Evolutionary conservation across 1,139 yeast species (phyloP).

Genomic region (Yamadazyma atmosphaerica): DNA sequence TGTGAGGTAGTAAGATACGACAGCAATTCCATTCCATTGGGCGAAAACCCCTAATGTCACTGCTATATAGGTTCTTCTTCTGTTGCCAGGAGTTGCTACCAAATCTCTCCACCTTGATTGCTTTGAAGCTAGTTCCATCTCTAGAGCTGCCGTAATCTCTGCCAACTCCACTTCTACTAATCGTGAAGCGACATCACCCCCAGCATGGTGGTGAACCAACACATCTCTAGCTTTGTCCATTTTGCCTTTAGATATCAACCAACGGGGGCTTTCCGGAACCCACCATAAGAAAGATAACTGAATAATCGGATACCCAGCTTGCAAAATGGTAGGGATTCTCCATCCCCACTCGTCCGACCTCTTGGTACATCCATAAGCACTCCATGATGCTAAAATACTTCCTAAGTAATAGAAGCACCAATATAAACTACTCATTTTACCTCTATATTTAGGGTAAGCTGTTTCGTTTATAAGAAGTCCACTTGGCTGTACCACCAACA

Average conservation of each 20-base stretch:
- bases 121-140: slow-evolving; percentile 11
- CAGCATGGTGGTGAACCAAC: slow-evolving; percentile 23
- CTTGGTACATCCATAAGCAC: slow-evolving; percentile 56
- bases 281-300: slow-evolving; percentile 31
- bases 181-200: slow-evolving; percentile 15
- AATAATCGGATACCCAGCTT: slow-evolving; percentile 49
- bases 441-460: slow-evolving; percentile 58
- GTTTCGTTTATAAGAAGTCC: slow-evolving; percentile 61
- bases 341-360: slow-evolving; percentile 49
- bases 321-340: slow-evolving; percentile 39
- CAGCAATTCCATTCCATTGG: slow-evolving; percentile 20
- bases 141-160: slow-evolving; percentile 12
- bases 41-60: slow-evolving; percentile 16
- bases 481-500: slow-evolving; percentile 62
- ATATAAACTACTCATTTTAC: slow-evolving; percentile 55
- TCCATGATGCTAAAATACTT: slow-evolving; percentile 56
- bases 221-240: slow-evolving; percentile 54
- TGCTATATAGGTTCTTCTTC: slow-evolving; percentile 19
- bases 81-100: slow-evolving; percentile 15
- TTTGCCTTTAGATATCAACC: slow-evolving; percentile 36
- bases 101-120: slow-evolving; percentile 15
- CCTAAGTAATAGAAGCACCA: slow-evolving; percentile 62
- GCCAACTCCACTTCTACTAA: slow-evolving; percentile 6
- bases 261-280: slow-evolving; percentile 70
- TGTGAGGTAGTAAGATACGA: slow-evolving; percentile 38